These are phyloP conservation scores for Xylaria castorea DNA, from an alignment of 495 filamentous ascomycete species.

Conservation along the genomic window DNA sequence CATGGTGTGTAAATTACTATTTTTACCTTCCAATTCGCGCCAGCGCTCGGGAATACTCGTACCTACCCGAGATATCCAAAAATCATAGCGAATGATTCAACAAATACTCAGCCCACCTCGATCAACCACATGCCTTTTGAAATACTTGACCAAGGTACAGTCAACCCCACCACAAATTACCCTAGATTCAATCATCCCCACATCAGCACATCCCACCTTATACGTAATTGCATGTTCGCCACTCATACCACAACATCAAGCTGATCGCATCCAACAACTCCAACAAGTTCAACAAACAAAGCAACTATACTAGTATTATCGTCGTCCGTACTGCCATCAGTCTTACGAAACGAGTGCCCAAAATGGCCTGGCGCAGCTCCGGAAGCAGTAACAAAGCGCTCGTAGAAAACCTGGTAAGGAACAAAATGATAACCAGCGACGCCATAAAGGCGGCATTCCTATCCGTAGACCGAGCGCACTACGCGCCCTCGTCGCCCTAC, in stretches of 20 bases:
- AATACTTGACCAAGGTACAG: not conserved
- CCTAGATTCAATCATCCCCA: not conserved
- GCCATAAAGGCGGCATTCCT: constrained; percentile 81
- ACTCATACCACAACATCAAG: not conserved
- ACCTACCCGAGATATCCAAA: not conserved
- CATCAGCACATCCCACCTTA: constrained; percentile 1
- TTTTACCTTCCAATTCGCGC: not conserved
- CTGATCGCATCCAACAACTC: not conserved
- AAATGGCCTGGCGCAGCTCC: constrained; percentile 92
- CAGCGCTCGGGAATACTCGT: too few relatives aligned
- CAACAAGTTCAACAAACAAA: not conserved
- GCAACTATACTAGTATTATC: not conserved
- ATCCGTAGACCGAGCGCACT: constrained; percentile 87
- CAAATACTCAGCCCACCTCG: not conserved
- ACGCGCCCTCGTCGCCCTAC: constrained; percentile 72
- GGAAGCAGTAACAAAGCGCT: constrained; percentile 79
- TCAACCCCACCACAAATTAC: not conserved
- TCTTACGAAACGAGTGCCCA: constrained; percentile 28
- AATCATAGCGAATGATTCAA: not conserved
- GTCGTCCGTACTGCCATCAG: too few relatives aligned
- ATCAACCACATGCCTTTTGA: not conserved
- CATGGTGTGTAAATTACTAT: not conserved
- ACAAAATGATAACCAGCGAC: constrained; percentile 73
- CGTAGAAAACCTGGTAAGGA: constrained; percentile 75
- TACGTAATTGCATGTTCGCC: not conserved